Evolutionary conservation across 73 alveolate genomes (phyloP), one percentile per base, ranked within the genome.

Genomic region (Effrenium voratum): DNA sequence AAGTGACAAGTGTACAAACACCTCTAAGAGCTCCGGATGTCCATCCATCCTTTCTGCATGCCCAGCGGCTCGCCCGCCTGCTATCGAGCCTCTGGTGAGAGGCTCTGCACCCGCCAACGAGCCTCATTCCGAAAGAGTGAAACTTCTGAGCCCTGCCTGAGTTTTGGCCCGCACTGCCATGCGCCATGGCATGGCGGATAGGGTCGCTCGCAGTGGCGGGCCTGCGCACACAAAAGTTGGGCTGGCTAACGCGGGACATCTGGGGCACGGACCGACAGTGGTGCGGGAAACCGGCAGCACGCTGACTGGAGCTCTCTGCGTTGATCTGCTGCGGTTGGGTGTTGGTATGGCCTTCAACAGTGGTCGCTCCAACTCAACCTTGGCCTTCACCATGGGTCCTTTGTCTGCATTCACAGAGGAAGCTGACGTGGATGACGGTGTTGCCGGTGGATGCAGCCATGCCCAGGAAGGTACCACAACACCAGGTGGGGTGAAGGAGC

Each of bases 381-480:
- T n/a, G n/a, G n/a, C n/a, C n/a, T n/a, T n/a, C n/a, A n/a, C n/a
- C n/a, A n/a, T n/a, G n/a, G n/a, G n/a, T n/a, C n/a, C n/a, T n/a
- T n/a, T n/a, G n/a, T n/a, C n/a, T n/a, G n/a, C n/a, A n/a, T n/a
- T n/a, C n/a, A n/a, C n/a, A n/a, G n/a, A n/a, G n/a, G n/a, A n/a
- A n/a, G n/a, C n/a, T n/a, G n/a, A n/a, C n/a, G n/a, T n/a, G n/a
- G n/a, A n/a, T n/a, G n/a, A n/a, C 2, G 82, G 82, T 28, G 82
- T 36, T 32, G 75, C 40, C 75, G 28, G 36, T 10, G 75, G 28
- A 34, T 86, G 97, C 45, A 90, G 87, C 97, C 97, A 90, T 6
- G 97, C 97, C 97, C 97, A 90, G 41, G 97, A 72, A 28, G 97
- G 97, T 24, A 90, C 97, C 43, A 90, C 87, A 55, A 90, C 97